These are phyloP conservation scores for Podospora anserina DNA, from an alignment of 495 filamentous ascomycete genomes.

Conservation along the genomic window DNA sequence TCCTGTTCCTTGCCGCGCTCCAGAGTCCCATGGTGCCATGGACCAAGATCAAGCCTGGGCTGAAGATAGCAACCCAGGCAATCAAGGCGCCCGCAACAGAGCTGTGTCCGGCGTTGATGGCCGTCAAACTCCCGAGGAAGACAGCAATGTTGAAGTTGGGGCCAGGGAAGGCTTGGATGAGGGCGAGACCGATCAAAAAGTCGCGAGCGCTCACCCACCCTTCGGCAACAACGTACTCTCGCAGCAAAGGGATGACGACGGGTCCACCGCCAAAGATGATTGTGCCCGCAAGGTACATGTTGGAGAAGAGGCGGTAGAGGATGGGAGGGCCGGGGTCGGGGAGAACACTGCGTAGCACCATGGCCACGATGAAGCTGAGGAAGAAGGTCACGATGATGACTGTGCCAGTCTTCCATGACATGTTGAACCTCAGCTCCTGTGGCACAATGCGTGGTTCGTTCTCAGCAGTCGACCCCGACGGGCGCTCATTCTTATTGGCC, in stretches of 20 bases:
- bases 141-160: constrained; percentile 90
- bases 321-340: constrained; percentile 41
- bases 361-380: constrained; percentile 57
- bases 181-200: constrained; percentile 77
- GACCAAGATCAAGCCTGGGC: constrained; percentile 63
- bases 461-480: constrained; percentile 19
- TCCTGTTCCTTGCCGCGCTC: constrained; percentile 53
- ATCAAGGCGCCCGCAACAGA: constrained; percentile 52
- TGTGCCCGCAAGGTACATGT: constrained; percentile 83
- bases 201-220: constrained; percentile 77
- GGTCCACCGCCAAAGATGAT: constrained; percentile 87
- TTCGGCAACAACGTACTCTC: constrained; percentile 73
- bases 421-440: constrained; percentile 34
- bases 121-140: constrained; percentile 64
- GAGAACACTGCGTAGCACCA: constrained; percentile 55
- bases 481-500: background rate
- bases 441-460: constrained; percentile 44
- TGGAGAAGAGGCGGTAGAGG: constrained; percentile 65
- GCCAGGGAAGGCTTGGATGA: constrained; percentile 80
- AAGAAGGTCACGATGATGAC: constrained; percentile 55
- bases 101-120: constrained; percentile 36
- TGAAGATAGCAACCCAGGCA: constrained; percentile 68
- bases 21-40: constrained; percentile 70
- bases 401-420: constrained; percentile 48
- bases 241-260: constrained; percentile 77